Evolutionary conservation across 2,329 filamentous ascomycete genomes (phyloP).

Genomic region (Claviceps fusiformis): DNA sequence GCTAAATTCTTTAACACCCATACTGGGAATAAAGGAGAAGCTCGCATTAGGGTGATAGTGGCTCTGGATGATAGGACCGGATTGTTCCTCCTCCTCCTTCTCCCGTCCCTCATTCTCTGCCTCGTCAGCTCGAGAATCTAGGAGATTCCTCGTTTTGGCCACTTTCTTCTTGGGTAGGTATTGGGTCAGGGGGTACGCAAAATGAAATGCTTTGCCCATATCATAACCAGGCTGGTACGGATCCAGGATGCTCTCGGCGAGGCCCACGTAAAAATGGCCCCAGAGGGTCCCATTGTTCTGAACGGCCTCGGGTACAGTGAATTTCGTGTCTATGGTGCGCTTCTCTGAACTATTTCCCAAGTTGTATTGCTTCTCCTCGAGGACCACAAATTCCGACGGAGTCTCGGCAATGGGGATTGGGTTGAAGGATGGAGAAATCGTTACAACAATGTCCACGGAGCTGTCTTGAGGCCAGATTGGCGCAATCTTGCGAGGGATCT

Average conservation of each 20-base stretch:
- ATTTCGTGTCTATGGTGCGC: constrained; percentile 61
- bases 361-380: constrained; percentile 68
- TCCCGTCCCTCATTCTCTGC: constrained; percentile 30
- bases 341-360: constrained; percentile 69
- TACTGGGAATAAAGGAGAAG: constrained; percentile 71
- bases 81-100: constrained; percentile 36
- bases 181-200: constrained; percentile 73
- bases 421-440: constrained; percentile 62
- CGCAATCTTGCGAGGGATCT: constrained; percentile 56
- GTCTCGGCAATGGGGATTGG: constrained; percentile 54
- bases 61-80: constrained; percentile 59
- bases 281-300: constrained; percentile 90
- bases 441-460: constrained; percentile 69
- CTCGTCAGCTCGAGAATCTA: constrained; percentile 38
- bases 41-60: constrained; percentile 96
- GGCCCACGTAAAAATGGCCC: constrained; percentile 83
- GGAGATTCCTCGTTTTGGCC: constrained; percentile 72
- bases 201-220: constrained; percentile 64
- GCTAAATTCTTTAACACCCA: constrained; percentile 54
- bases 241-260: constrained; percentile 64
- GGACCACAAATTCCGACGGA: constrained; percentile 54
- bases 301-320: constrained; percentile 63
- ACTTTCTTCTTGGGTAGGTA: constrained; percentile 86
- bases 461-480: constrained; percentile 80
- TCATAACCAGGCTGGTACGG: constrained; percentile 62